phyloP scores from a whole-genome alignment of 768 basidiomycete species.

The Tubosaeta sp. region DNA sequence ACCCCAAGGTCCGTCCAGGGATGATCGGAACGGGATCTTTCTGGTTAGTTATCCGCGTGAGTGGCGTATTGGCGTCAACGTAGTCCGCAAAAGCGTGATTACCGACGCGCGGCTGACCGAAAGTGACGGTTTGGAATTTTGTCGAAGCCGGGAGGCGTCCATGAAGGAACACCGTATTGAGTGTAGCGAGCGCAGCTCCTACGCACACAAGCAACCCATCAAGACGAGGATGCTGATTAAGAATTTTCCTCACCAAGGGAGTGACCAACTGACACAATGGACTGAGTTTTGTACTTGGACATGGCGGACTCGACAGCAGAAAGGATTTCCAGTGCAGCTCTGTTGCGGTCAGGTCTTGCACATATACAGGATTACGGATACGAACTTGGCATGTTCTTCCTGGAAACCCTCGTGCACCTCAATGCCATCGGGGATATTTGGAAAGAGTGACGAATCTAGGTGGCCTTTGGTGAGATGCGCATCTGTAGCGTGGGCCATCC shows the following conservation, averaged over 20 bases:
- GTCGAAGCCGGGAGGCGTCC: constrained; percentile 29
- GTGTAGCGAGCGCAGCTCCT: constrained; percentile 34
- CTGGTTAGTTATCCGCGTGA: constrained; percentile 55
- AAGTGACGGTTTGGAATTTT: constrained; percentile 25
- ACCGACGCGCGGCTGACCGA: constrained; percentile 41
- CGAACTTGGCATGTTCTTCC: constrained; percentile 40
- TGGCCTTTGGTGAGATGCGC: constrained; percentile 25
- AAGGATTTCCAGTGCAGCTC: constrained; percentile 37
- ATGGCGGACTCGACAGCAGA: constrained; percentile 39
- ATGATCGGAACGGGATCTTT: constrained; percentile 37
- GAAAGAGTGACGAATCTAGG: constrained; percentile 42
- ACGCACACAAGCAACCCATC: background rate
- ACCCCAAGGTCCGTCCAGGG: constrained; percentile 33
- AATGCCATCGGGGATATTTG: constrained; percentile 37
- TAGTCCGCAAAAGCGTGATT: constrained; percentile 57
- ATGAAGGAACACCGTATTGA: constrained; percentile 36
- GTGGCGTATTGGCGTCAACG: constrained; percentile 39
- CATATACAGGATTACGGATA: background rate
- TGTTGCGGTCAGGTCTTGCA: constrained; percentile 20
- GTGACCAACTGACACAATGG: constrained; percentile 40
- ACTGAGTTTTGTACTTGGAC: constrained; percentile 26
- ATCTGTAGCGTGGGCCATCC: constrained; percentile 37
- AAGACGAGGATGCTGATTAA: background rate
- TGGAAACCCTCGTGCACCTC: constrained; percentile 45
- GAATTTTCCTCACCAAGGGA: constrained; percentile 28